phyloP scores from a whole-genome alignment of 2,329 filamentous ascomycete species.

The Beauveria bassiana region DNA sequence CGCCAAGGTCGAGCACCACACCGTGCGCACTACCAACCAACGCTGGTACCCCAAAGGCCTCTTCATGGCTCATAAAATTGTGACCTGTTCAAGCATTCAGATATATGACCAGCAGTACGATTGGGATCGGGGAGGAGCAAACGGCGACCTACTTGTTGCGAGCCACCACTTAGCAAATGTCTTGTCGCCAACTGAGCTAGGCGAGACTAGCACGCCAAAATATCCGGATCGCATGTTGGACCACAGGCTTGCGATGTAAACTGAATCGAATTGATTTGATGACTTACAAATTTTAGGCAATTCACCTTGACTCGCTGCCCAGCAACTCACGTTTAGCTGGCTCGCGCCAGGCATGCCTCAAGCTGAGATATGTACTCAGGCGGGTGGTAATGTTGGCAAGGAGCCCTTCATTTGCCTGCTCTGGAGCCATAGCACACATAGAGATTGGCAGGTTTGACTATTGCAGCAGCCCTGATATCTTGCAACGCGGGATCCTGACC shows the following conservation, averaged over 20 bases:
- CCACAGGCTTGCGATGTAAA: neutral
- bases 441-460: neutral
- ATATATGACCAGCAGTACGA: neutral
- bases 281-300: too few relatives aligned
- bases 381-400: neutral
- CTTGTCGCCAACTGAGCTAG: neutral
- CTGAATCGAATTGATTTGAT: neutral
- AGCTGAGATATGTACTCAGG: neutral
- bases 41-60: neutral
- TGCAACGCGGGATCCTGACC: neutral
- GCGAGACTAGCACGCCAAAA: neutral
- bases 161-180: conserved; percentile 3
- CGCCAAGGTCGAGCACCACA: conserved; percentile 34
- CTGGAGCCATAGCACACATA: neutral
- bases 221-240: neutral
- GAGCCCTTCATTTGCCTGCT: neutral
- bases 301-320: too few relatives aligned
- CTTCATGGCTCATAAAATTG: neutral
- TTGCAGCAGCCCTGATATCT: neutral
- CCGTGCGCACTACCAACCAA: conserved; percentile 1
- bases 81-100: neutral
- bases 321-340: neutral
- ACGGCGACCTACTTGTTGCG: neutral
- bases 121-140: neutral
- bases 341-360: neutral